phyloP scores from a whole-genome alignment of 2,329 filamentous ascomycete species.

The Talaromyces sp. region DNA sequence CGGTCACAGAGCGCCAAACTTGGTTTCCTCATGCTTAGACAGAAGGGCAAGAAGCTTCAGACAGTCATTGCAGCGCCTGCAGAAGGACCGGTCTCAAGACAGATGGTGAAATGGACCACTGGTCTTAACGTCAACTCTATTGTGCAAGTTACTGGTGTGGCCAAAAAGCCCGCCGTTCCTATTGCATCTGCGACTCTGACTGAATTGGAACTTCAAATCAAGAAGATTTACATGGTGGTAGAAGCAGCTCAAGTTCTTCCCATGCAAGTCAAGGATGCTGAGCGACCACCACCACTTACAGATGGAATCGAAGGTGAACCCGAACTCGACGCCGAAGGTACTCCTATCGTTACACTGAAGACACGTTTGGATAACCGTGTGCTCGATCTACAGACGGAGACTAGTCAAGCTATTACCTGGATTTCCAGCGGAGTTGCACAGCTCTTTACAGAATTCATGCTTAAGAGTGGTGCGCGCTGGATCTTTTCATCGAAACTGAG shows the following conservation, averaged over 20 bases:
- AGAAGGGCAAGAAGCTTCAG: slow-evolving; percentile 77
- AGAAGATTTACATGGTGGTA: slow-evolving; percentile 75
- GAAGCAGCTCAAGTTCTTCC: slow-evolving; percentile 58
- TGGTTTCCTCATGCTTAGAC: slow-evolving; percentile 79
- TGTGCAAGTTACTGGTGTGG: slow-evolving; percentile 71
- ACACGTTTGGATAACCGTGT: slow-evolving; percentile 88
- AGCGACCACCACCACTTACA: slow-evolving; percentile 43
- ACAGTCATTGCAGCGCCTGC: slow-evolving; percentile 65
- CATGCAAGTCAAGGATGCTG: slow-evolving; percentile 55
- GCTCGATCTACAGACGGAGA: slow-evolving; percentile 85
- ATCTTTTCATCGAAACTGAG: slow-evolving; percentile 89
- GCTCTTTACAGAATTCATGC: slow-evolving; percentile 76
- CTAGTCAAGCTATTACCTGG: slow-evolving; percentile 82
- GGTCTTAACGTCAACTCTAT: slow-evolving; percentile 74
- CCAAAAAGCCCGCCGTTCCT: slow-evolving; percentile 78
- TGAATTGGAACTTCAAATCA: slow-evolving; percentile 80
- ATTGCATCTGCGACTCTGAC: slow-evolving; percentile 83
- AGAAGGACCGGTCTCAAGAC: slow-evolving; percentile 60
- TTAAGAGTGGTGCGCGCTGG: slow-evolving; percentile 68
- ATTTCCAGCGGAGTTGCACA: slow-evolving; percentile 63
- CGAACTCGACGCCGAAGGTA: slow-evolving; percentile 50
- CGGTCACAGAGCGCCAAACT: slow-evolving; percentile 87
- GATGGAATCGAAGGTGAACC: slow-evolving; percentile 42
- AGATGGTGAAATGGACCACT: slow-evolving; percentile 92
- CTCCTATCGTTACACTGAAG: slow-evolving; percentile 72